Conservation (phyloP, 2,329 filamentous ascomycete species). For the Cordyceps fumosorosea region DNA sequence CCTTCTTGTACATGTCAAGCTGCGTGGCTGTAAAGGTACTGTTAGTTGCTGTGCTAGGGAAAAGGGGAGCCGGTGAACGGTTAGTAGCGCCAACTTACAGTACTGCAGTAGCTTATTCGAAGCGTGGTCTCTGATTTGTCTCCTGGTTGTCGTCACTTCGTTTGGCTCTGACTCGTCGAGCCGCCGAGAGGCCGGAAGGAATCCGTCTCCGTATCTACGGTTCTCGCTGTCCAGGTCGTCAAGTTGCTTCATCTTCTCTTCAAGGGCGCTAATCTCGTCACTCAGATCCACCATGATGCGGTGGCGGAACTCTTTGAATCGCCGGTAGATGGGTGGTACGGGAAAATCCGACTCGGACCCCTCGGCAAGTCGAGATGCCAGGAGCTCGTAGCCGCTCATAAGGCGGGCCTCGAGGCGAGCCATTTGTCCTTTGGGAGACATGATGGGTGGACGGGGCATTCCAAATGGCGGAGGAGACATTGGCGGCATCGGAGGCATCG, state of each 20-base stretch:
- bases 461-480: conserved; percentile 4
- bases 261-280: conserved; percentile 75
- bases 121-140: conserved; percentile 54
- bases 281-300: conserved; percentile 76
- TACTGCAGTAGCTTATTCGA: conserved; percentile 63
- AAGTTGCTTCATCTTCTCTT: conserved; percentile 65
- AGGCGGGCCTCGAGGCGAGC: conserved; percentile 32
- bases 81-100: conserved; percentile 38
- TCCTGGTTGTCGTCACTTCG: conserved; percentile 54
- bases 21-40: conserved; percentile 38
- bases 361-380: conserved; percentile 46
- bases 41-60: conserved; percentile 8
- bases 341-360: conserved; percentile 18
- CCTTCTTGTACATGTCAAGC: not conserved
- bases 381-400: conserved; percentile 54
- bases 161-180: conserved; percentile 46
- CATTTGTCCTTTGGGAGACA: not conserved
- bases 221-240: conserved; percentile 53
- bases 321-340: conserved; percentile 65
- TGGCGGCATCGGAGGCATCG: not conserved
- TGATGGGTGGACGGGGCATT: not conserved
- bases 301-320: conserved; percentile 77
- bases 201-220: conserved; percentile 34
- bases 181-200: conserved; percentile 54
- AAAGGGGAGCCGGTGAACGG: not conserved